A percentile compares a stretch with the other conserved stretches of the same genome.
These are phyloP conservation scores for Coprinopsis marcescibilis DNA, from an alignment of 768 basidiomycete species.

Conservation along the genomic window DNA sequence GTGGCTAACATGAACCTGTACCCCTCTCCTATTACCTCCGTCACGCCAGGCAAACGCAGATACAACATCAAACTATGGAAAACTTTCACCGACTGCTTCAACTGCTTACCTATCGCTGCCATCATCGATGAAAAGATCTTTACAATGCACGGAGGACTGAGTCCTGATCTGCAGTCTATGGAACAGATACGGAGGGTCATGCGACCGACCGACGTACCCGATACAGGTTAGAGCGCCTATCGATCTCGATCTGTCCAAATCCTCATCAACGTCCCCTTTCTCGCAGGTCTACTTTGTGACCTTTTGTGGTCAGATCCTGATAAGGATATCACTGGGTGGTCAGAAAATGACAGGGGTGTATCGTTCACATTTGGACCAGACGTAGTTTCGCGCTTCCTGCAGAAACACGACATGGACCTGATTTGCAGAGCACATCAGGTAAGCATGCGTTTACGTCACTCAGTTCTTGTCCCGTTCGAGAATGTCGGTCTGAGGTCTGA, in stretches of 20 bases:
- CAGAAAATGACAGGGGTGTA: conserved; percentile 97
- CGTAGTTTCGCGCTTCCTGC: conserved; percentile 95
- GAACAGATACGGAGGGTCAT: conserved; percentile 99
- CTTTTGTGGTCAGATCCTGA: conserved; percentile 99
- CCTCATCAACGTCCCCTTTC: conserved; percentile 4
- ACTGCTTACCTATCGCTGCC: conserved; percentile 97
- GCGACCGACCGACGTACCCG: conserved; percentile 98
- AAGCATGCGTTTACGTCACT: conserved; percentile 22
- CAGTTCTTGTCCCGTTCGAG: neutral
- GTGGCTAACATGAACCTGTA: neutral
- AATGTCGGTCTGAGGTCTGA: neutral
- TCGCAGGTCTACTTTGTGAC: conserved; percentile 85
- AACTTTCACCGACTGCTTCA: conserved; percentile 99
- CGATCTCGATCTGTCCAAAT: conserved; percentile 8
- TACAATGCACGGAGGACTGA: conserved; percentile 98
- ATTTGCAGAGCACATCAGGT: conserved; percentile 99
- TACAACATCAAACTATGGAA: conserved; percentile 99
- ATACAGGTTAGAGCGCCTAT: conserved; percentile 65
- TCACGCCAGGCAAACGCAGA: conserved; percentile 84
- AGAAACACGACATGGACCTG: conserved; percentile 99
- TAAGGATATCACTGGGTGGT: conserved; percentile 99
- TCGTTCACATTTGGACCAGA: conserved; percentile 99
- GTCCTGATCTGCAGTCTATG: conserved; percentile 98
- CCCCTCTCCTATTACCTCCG: conserved; percentile 6
- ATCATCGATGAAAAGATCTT: conserved; percentile 99